Evolutionary conservation across 2,329 filamentous ascomycete genomes (phyloP).

Genomic region (Fusarium brevicatenulatum): DNA sequence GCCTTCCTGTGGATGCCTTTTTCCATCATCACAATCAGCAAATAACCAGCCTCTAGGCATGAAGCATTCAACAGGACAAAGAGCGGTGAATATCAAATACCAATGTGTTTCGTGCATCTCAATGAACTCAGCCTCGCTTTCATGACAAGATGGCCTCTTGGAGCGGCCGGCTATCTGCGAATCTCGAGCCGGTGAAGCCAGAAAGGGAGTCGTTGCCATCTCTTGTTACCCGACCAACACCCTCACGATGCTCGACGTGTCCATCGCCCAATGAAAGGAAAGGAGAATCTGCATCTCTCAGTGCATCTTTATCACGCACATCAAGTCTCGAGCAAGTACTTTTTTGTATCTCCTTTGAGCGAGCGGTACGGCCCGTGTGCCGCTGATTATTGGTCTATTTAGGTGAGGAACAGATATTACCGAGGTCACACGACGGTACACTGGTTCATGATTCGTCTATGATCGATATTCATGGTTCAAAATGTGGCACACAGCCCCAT

Average conservation of each 20-base stretch:
- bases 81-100: constrained; percentile 12
- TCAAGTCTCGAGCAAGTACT: constrained; percentile 19
- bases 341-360: constrained; percentile 6
- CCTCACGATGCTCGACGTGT: not conserved
- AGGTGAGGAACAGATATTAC: not conserved
- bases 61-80: constrained; percentile 8
- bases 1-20: constrained; percentile 27
- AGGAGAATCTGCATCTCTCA: not conserved
- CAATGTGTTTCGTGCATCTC: constrained; percentile 1
- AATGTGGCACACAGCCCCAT: constrained; percentile 1
- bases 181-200: constrained; percentile 20
- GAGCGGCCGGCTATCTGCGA: not conserved
- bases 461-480: not conserved
- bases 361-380: constrained; percentile 11
- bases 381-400: not conserved
- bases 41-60: not conserved
- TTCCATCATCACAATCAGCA: constrained; percentile 10
- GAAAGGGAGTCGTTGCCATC: not conserved
- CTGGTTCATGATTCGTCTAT: constrained; percentile 8
- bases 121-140: constrained; percentile 17
- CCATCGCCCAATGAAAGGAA: not conserved
- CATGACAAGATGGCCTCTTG: not conserved
- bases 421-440: not conserved
- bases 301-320: not conserved
- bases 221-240: constrained; percentile 16